Conservation (phyloP, 2,329 filamentous ascomycete species). For the Aspergillus fumigatus region DNA sequence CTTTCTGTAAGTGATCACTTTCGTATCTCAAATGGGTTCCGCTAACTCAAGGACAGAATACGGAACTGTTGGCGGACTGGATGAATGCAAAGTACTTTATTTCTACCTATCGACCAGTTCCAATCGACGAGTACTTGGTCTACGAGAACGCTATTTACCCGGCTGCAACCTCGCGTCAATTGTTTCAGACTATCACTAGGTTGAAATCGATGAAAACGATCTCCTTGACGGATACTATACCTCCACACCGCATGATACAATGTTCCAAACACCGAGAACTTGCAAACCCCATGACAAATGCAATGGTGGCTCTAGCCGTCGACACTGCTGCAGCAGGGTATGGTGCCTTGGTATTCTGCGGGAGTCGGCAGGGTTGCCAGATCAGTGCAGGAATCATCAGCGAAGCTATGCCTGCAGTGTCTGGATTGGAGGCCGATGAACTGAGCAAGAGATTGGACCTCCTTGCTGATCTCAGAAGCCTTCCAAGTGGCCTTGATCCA, state of each 20-base stretch:
- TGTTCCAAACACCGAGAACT: constrained; percentile 59
- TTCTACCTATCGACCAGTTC: constrained; percentile 69
- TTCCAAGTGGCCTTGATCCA: constrained; percentile 62
- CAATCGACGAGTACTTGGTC: constrained; percentile 69
- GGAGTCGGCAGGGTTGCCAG: constrained; percentile 64
- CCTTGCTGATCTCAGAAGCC: constrained; percentile 60
- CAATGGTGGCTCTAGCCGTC: constrained; percentile 64
- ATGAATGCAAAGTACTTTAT: constrained; percentile 67
- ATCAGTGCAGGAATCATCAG: constrained; percentile 64
- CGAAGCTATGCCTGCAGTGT: constrained; percentile 55
- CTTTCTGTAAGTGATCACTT: constrained; percentile 52
- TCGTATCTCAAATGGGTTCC: background rate
- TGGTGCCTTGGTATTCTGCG: constrained; percentile 69
- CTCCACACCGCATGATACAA: constrained; percentile 46
- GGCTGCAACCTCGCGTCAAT: constrained; percentile 53
- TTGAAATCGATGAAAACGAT: constrained; percentile 31
- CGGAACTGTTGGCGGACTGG: constrained; percentile 65
- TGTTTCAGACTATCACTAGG: constrained; percentile 56
- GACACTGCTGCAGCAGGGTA: constrained; percentile 66
- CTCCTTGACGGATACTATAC: constrained; percentile 30
- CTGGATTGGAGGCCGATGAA: constrained; percentile 45
- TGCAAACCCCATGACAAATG: constrained; percentile 61
- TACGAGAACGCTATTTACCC: constrained; percentile 65
- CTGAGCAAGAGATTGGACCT: constrained; percentile 60
- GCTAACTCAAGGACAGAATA: constrained; percentile 53